Base-by-base conservation (phyloP, 176 grass and related monocot species). In the Aegilops longissima region DNA sequence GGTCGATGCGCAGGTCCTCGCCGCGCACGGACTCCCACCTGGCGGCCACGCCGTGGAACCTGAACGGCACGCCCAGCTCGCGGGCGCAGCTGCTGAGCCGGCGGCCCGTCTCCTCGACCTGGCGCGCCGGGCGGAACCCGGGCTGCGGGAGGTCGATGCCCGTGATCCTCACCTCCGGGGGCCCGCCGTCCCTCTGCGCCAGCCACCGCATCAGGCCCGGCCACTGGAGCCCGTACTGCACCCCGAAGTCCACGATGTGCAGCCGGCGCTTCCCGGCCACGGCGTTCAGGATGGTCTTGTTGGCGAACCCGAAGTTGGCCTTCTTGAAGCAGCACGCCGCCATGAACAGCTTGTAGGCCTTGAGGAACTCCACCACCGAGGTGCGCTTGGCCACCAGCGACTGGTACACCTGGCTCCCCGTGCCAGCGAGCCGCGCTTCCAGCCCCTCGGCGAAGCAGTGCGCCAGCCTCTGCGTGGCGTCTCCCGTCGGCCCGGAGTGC, bases 371-470 rank as follows among this genome's bases (percentile, higher is more conserved):
- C 51, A 83, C 67, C 3, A 49, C 51, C 0, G 91, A 74, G 33
- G 61, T 86, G 31, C 80, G 72, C 21, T 80, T 80, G 10, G 66
- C 58, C 52, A 89, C 1, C 23, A 86, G 83, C 9, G 42, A 83
- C 5, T 17, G 64, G 76, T 95, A 95, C 4, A 91, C 34, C 24
- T 83, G 61, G 70, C 91, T 95, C 27, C 90, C 84, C 1, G 76
- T 93, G 58, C 93, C 93, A 0, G 86, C 88, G 4, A 95, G 70
- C 8, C 91, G 82, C 5, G 86, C 86, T n/a, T 95, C 88, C 25
- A 95, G 88, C 5, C 90, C 93, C 17, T 95, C 77, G 1, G 83
- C 66, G 34, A 95, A 93, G n/a, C 84, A 93, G 24, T 83, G 24
- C 9, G 93, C 90, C 31, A 95, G 69, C 63, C 89, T 89, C 90